These are phyloP conservation scores for Coprinopsis cinerea DNA, from an alignment of 768 basidiomycete species.

Conservation along the genomic window DNA sequence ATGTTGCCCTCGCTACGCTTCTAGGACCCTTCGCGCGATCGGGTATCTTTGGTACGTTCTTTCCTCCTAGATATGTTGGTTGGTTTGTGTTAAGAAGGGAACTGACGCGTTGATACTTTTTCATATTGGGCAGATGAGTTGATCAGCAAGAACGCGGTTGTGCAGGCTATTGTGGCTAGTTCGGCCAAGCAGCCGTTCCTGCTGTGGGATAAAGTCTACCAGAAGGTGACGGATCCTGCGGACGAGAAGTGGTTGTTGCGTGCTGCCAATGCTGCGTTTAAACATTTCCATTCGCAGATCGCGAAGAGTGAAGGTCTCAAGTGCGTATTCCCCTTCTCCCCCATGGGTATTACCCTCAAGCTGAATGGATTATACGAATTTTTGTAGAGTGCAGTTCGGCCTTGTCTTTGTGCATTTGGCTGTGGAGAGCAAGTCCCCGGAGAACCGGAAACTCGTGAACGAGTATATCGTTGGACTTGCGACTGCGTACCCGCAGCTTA, in stretches of 20 bases:
- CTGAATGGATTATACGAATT: too few relatives aligned
- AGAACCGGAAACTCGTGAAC: conserved; percentile 45
- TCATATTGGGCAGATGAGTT: too few relatives aligned
- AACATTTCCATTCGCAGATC: conserved; percentile 44
- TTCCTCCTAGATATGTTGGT: too few relatives aligned
- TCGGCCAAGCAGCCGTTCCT: conserved; percentile 78
- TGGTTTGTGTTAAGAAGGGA: too few relatives aligned
- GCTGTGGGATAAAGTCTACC: conserved; percentile 82
- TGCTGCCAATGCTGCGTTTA: conserved; percentile 47
- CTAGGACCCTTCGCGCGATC: conserved; percentile 53
- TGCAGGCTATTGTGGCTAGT: conserved; percentile 42
- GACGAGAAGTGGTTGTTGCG: conserved; percentile 78
- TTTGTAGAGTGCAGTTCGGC: conserved; percentile 53
- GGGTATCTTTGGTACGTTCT: conserved; percentile 50
- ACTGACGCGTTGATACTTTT: too few relatives aligned
- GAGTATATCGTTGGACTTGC: conserved; percentile 35
- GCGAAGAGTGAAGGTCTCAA: conserved; percentile 48
- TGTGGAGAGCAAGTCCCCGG: conserved; percentile 48
- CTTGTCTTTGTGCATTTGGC: conserved; percentile 64
- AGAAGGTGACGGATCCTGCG: conserved; percentile 52
- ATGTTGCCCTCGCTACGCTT: conserved; percentile 64
- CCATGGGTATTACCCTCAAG: conserved; percentile 1
- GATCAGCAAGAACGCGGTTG: conserved; percentile 31
- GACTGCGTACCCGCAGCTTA: conserved; percentile 37
- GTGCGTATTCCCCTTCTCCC: conserved; percentile 28